Conservation (phyloP, 352 stramenopile species). For the Pythium monospermum region DNA sequence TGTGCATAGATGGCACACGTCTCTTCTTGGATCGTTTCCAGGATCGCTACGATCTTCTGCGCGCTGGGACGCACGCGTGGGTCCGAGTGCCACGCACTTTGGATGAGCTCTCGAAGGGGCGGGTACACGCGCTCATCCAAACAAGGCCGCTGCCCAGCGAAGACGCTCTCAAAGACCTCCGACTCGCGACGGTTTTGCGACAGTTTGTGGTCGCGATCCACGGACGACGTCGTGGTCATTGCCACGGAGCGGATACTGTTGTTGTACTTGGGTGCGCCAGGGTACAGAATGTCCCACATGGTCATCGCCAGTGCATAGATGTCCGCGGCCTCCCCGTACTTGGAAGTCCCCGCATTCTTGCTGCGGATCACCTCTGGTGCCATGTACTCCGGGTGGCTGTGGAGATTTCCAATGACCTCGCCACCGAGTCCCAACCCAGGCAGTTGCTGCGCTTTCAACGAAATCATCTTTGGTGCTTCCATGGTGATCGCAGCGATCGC, state of each 20-base stretch:
- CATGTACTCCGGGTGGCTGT: slow-evolving; percentile 55
- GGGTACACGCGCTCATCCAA: slow-evolving; percentile 28
- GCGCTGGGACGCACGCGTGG: slow-evolving; percentile 33
- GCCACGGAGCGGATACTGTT: background rate
- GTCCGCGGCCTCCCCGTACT: slow-evolving; percentile 67
- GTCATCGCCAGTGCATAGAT: slow-evolving; percentile 74
- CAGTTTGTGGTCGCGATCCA: slow-evolving; percentile 47
- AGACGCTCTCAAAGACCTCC: slow-evolving; percentile 58
- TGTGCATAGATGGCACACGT: slow-evolving; percentile 26
- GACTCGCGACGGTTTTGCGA: slow-evolving; percentile 24
- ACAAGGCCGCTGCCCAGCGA: slow-evolving; percentile 46
- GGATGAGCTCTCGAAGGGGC: slow-evolving; percentile 36
- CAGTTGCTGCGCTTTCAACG: background rate
- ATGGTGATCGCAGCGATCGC: background rate
- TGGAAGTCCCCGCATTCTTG: slow-evolving; percentile 46
- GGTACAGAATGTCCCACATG: slow-evolving; percentile 72
- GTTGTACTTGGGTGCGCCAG: slow-evolving; percentile 52
- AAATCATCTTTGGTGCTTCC: background rate
- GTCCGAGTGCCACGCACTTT: slow-evolving; percentile 37
- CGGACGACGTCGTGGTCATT: background rate
- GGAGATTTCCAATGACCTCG: background rate
- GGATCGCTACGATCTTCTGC: slow-evolving; percentile 28
- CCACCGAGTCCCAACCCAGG: background rate
- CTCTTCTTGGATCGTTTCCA: slow-evolving; percentile 47
- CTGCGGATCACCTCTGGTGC: slow-evolving; percentile 72